These are phyloP conservation scores for Aspergillus tubingensis DNA, from an alignment of 2,329 filamentous ascomycete genomes.

Conservation along the genomic window DNA sequence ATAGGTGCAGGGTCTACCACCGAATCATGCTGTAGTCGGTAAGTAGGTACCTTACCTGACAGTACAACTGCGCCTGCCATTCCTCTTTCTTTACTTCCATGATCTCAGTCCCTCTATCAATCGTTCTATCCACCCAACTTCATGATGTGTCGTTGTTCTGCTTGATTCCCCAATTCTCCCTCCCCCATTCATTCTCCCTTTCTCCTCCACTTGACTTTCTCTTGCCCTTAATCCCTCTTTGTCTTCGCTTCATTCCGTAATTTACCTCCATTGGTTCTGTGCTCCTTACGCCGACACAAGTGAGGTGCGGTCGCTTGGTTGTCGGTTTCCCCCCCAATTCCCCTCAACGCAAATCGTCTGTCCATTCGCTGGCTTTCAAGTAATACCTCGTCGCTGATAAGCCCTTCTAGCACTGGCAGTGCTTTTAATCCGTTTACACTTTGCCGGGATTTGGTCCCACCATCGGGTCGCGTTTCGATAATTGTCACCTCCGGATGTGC, in stretches of 20 bases:
- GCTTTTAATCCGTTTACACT: not conserved
- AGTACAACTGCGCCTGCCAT: not conserved
- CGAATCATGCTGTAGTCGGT: not conserved
- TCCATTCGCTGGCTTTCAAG: not conserved
- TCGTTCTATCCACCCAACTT: not conserved
- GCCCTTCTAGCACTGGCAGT: not conserved
- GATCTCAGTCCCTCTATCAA: not conserved
- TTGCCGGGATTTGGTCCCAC: not conserved
- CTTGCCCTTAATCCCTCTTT: not conserved
- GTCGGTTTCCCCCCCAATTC: not conserved
- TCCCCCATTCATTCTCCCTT: not conserved
- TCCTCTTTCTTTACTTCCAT: not conserved
- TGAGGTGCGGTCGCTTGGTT: not conserved
- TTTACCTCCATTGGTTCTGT: not conserved
- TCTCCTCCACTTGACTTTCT: not conserved
- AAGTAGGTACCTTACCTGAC: not conserved
- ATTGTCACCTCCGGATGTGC: conserved; percentile 1
- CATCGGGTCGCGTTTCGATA: not conserved
- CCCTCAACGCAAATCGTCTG: not conserved
- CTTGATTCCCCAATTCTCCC: not conserved
- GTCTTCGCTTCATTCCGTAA: conserved; percentile 1
- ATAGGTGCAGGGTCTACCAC: conserved; percentile 3
- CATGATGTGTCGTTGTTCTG: not conserved
- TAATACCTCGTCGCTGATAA: not conserved
- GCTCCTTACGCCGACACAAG: not conserved